Base-by-base conservation (phyloP, 169 alveolate genomes). In the Eimeria sp. region DNA sequence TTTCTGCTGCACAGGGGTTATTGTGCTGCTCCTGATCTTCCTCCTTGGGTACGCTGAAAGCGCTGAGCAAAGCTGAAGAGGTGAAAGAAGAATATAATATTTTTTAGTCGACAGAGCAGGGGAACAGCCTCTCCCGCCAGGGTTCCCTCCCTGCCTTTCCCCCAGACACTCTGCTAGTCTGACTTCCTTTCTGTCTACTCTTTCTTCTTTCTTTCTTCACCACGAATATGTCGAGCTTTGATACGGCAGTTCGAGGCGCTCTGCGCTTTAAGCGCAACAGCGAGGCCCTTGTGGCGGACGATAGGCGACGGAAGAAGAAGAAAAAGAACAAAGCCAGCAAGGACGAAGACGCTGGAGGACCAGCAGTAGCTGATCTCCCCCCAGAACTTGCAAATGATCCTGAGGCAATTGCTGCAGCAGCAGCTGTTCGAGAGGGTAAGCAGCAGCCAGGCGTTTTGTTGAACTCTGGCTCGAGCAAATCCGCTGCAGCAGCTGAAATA, bases 211-310 rank as follows among this genome's bases (percentile, higher is more conserved):
- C 0, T n/a, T 49, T 45, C 43, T 25, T 5, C 22, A 1, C 4
- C 47, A 34, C 43, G 25, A 4, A 47, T 2, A 92, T 92, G 95
- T 78, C 95, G 51, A 84, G 86, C 47, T 92, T 34, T 67, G 90
- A 75, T 40, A 63, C 91, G 7, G 95, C 84, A 18, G 67, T 92
- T 25, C 25, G 91, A n/a, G 95, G 95, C 0, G 11, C 61, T 7
- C 91, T 92, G 47, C 47, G 51, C 5, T 76, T 92, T 10, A 92
- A 92, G 95, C 89, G 95, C 13, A 72, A 61, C 25, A 75, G 91
- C 72, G 91, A 75, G 54, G 91, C 95, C 16, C 11, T 83, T 2
- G 91, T 54, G 72, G 67, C 72, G 40, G 40, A 34, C 30, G 91
- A 57, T 13, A 30, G n/a, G 75, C 16, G 49, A 47, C 40, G 67